A percentile compares a stretch with the other conserved stretches of the same genome.
Evolutionary conservation across 2,329 filamentous ascomycete genomes (phyloP).

Genomic region (Sclerotinia nivalis): DNA sequence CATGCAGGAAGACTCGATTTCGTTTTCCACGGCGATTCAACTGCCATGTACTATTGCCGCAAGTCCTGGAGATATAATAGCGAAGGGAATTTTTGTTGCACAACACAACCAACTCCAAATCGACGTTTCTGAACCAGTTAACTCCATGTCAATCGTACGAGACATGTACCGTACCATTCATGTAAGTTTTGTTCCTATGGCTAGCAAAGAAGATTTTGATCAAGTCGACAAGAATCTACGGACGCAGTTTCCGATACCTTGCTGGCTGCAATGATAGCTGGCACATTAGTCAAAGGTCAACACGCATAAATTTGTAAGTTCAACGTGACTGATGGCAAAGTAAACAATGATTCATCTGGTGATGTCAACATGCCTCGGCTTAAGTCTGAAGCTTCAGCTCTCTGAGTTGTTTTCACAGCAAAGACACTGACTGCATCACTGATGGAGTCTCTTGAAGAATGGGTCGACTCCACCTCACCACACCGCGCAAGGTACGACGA

Average conservation of each 20-base stretch:
- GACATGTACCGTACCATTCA: neutral
- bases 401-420: constrained; percentile 18
- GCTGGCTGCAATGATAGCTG: neutral
- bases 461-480: constrained; percentile 15
- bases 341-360: constrained; percentile 2
- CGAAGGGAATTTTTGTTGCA: no score
- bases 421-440: neutral
- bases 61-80: no score
- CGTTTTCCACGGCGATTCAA: no score
- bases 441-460: neutral
- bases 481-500: constrained; percentile 18
- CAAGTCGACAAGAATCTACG: neutral
- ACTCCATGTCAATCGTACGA: neutral
- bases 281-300: neutral
- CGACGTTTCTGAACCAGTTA: neutral
- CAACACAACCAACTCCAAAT: no score
- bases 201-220: neutral
- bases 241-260: no score
- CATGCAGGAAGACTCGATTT: no score
- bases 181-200: no score
- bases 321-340: constrained; percentile 4
- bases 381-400: neutral
- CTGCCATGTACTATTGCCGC: no score
- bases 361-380: constrained; percentile 12
- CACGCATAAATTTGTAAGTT: neutral